A percentile compares a stretch with the other conserved stretches of the same genome.
Evolutionary conservation across 2,329 filamentous ascomycete genomes (phyloP).

Genomic region (Teratosphaeria zuluensis): DNA sequence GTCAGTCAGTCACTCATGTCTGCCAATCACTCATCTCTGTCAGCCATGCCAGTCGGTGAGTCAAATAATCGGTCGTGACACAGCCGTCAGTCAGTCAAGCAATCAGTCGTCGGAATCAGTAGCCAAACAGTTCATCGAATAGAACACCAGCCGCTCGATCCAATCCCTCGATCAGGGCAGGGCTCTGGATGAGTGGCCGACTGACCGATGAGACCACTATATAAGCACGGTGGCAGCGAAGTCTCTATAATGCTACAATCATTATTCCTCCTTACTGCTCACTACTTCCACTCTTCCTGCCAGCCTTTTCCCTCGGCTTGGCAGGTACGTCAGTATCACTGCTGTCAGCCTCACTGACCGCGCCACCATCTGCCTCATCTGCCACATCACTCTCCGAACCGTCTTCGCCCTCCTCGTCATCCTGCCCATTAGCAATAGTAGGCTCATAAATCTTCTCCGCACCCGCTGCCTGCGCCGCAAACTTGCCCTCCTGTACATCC

Average conservation of each 20-base stretch:
- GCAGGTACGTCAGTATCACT: neutral
- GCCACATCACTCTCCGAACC: neutral
- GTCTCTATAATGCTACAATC: neutral
- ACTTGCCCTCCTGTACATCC: slow-evolving; percentile 19
- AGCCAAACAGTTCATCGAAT: too few species aligned
- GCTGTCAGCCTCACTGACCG: neutral
- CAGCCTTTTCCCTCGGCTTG: neutral
- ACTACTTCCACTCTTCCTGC: neutral
- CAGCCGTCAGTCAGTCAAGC: too few species aligned
- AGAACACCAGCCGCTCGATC: too few species aligned
- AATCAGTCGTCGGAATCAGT: too few species aligned
- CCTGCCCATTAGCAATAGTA: neutral
- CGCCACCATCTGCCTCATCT: neutral
- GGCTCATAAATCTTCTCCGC: neutral
- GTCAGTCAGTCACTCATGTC: too few species aligned
- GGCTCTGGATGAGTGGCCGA: too few species aligned
- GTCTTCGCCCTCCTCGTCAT: neutral
- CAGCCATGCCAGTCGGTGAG: too few species aligned
- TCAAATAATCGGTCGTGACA: too few species aligned
- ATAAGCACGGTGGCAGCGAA: neutral
- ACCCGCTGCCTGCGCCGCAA: slow-evolving; percentile 16
- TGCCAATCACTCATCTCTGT: too few species aligned
- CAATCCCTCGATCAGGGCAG: too few species aligned
- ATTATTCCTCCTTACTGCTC: neutral
- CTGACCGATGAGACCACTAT: too few species aligned